phyloP scores from a whole-genome alignment of 1,284 basidiomycete genomes.

The Austroboletus novae-zelandiae region DNA sequence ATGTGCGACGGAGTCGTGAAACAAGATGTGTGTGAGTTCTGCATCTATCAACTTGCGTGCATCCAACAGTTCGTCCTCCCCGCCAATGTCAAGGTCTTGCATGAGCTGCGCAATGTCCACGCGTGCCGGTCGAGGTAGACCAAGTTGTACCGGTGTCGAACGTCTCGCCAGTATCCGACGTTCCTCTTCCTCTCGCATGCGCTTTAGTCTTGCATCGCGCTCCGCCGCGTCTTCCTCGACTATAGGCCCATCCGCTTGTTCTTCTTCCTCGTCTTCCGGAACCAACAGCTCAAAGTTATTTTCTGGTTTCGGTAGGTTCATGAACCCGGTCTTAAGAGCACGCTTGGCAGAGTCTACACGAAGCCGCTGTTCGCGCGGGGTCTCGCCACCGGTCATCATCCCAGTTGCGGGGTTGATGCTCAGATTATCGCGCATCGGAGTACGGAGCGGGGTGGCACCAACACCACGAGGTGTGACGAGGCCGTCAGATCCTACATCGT shows the following conservation, averaged over 20 bases:
- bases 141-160: conserved; percentile 78
- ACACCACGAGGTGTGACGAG: conserved; percentile 65
- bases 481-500: conserved; percentile 42
- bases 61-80: conserved; percentile 45
- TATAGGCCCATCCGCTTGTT: conserved; percentile 39
- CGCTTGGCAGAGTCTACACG: conserved; percentile 64
- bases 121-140: conserved; percentile 84
- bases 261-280: conserved; percentile 79
- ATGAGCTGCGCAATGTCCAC: conserved; percentile 73
- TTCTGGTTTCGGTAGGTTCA: conserved; percentile 86
- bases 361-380: conserved; percentile 72
- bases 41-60: conserved; percentile 71
- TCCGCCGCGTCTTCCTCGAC: conserved; percentile 90
- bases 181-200: conserved; percentile 75
- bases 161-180: conserved; percentile 76
- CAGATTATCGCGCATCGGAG: conserved; percentile 89
- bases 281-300: conserved; percentile 97
- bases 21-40: conserved; percentile 79
- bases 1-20: conserved; percentile 87
- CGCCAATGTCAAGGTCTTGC: conserved; percentile 52
- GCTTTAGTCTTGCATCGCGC: conserved; percentile 77
- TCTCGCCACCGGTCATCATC: conserved; percentile 58
- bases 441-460: conserved; percentile 79
- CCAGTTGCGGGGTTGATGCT: conserved; percentile 80
- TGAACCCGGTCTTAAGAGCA: conserved; percentile 80